Conservation (phyloP, 371 early-diverging fungal genomes). For the Cokeromyces recurvatus region DNA sequence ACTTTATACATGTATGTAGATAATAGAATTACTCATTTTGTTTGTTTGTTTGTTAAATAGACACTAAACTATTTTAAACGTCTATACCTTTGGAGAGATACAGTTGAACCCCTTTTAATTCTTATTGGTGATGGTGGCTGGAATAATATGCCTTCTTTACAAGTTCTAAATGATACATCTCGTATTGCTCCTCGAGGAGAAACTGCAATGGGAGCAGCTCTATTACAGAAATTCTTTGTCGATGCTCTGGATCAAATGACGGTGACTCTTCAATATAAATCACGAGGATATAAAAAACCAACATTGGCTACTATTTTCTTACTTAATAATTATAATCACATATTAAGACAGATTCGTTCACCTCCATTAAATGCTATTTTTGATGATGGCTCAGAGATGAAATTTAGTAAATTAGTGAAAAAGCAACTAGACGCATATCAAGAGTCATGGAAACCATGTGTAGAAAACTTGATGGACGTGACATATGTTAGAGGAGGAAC, state of each 20-base stretch:
- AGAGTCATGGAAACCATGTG: constrained; percentile 72
- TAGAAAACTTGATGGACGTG: constrained; percentile 71
- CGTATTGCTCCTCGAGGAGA: constrained; percentile 15
- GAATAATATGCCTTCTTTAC: constrained; percentile 31
- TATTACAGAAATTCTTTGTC: constrained; percentile 30
- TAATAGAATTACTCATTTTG: background rate
- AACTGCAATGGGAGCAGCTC: constrained; percentile 21
- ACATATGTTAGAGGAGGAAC: constrained; percentile 66
- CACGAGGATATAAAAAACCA: constrained; percentile 74
- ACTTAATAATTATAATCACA: constrained; percentile 80
- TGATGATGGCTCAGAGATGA: constrained; percentile 47
- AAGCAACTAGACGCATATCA: constrained; percentile 60
- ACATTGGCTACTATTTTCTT: constrained; percentile 69
- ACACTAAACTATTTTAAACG: constrained; percentile 62
- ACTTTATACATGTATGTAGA: no score
- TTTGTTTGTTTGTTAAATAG: constrained; percentile 21
- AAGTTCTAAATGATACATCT: constrained; percentile 6
- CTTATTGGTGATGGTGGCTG: constrained; percentile 61
- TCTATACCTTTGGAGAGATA: constrained; percentile 50
- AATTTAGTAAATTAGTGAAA: constrained; percentile 60
- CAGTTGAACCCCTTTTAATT: constrained; percentile 56
- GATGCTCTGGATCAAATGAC: constrained; percentile 62
- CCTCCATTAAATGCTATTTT: constrained; percentile 53
- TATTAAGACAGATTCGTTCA: constrained; percentile 61
- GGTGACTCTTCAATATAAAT: constrained; percentile 57